Percentiles rank a stretch among this genome's conserved stretches.
These are phyloP conservation scores for Lachancea thermotolerans DNA, from an alignment of 805 yeast species.

Conservation along the genomic window DNA sequence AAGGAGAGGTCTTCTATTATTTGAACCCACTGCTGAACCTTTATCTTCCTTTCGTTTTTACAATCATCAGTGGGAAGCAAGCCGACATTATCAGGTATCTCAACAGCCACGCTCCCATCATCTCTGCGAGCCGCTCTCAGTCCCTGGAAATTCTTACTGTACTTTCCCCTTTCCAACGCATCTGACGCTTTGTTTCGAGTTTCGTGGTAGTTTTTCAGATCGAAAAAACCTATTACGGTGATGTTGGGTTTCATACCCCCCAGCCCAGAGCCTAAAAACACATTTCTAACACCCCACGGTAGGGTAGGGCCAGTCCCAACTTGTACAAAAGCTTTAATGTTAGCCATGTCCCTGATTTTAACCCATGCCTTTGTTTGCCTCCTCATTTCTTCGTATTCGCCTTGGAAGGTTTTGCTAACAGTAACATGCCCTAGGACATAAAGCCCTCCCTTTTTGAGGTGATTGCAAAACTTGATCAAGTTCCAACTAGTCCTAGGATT, in stretches of 20 bases:
- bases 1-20: conserved; percentile 82
- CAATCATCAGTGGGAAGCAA: conserved; percentile 73
- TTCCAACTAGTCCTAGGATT: conserved; percentile 92
- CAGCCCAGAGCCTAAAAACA: conserved; percentile 87
- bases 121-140: conserved; percentile 3
- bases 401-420: conserved; percentile 48
- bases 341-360: conserved; percentile 66
- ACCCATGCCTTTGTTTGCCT: conserved; percentile 78
- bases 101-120: conserved; percentile 7
- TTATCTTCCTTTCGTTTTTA: conserved; percentile 60
- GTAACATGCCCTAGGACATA: conserved; percentile 90
- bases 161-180: not conserved
- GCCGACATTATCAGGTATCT: conserved; percentile 5
- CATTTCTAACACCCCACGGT: conserved; percentile 93
- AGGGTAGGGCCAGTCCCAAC: conserved; percentile 80
- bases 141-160: not conserved
- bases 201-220: conserved; percentile 37
- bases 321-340: conserved; percentile 90
- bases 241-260: conserved; percentile 98
- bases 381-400: conserved; percentile 59
- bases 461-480: conserved; percentile 85
- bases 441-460: conserved; percentile 90
- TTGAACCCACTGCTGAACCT: conserved; percentile 82
- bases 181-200: conserved; percentile 1
- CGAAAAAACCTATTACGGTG: conserved; percentile 85